A percentile compares a stretch with the other conserved stretches of the same genome.
Evolutionary conservation across 352 stramenopile species (phyloP).

Genomic region (Phytophthora sansomeana): DNA sequence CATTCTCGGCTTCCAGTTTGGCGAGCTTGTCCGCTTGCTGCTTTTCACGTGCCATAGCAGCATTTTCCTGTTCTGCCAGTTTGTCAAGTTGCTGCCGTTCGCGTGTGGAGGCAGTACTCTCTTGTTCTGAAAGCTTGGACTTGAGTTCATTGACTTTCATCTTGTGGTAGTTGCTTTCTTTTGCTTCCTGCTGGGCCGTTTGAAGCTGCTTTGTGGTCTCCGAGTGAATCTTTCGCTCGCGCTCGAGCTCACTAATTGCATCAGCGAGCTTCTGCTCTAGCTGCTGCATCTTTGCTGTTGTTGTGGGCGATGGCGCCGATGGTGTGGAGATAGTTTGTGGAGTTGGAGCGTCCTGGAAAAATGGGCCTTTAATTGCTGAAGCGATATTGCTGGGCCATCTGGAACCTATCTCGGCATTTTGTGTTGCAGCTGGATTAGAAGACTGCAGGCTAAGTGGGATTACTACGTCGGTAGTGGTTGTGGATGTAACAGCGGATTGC

Average conservation of each 20-base stretch:
- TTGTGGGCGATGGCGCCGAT: constrained; percentile 23
- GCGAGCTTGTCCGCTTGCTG: constrained; percentile 31
- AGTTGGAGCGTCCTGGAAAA: constrained; percentile 32
- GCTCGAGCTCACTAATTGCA: constrained; percentile 30
- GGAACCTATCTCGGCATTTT: neutral
- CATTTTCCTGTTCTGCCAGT: constrained; percentile 19
- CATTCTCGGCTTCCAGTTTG: constrained; percentile 41
- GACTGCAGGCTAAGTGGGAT: constrained; percentile 14
- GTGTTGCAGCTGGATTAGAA: constrained; percentile 4
- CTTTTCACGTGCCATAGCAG: constrained; percentile 22
- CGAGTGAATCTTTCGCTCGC: constrained; percentile 25
- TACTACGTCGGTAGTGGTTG: constrained; percentile 15
- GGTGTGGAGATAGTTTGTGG: constrained; percentile 7
- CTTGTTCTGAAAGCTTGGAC: constrained; percentile 49
- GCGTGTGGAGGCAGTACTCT: constrained; percentile 22
- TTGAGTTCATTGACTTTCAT: constrained; percentile 66
- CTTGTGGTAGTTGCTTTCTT: constrained; percentile 63
- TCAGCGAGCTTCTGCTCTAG: constrained; percentile 46
- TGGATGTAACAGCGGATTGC: constrained; percentile 9
- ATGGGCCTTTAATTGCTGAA: constrained; percentile 36
- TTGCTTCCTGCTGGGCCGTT: constrained; percentile 48
- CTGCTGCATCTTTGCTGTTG: constrained; percentile 37
- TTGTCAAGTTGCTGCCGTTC: constrained; percentile 38
- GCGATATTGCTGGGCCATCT: constrained; percentile 5
- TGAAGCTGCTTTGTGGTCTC: constrained; percentile 39